Evolutionary conservation across 257 asterid genomes (phyloP), one percentile per base, ranked within the genome.

Genomic region (Solanum verrucosum): DNA sequence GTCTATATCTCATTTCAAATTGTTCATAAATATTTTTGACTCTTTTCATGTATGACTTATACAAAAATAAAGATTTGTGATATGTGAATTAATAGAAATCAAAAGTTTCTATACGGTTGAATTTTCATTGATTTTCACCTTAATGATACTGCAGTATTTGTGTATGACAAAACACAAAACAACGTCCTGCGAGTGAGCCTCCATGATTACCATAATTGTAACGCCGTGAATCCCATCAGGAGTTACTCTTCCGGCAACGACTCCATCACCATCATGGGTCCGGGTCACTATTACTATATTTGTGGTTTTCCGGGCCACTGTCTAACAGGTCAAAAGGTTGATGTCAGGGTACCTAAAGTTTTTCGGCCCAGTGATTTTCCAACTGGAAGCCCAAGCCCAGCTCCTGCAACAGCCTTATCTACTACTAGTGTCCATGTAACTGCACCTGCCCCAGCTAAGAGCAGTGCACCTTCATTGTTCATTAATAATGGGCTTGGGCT

Each of bases 261-360:
- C 89, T 88, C 94, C 4, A 65, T 95, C 68, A 86, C 84, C 27
- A 87, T 95, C 72, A 90, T 29, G 44, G 74, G 75, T 63, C 84
- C 91, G 14, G 94, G 96, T 12, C 98, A 95, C 81, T 94, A 90
- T 89, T 94, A 89, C 91, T 95, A 81, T 87, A 90, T 92, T 1
- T 94, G 98, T 10, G 96, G 98, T 12, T 92, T 89, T 27, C 91
- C 91, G 59, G 97, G 94, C 88, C 98, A 95, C 75, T 95, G 98
- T 87, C 89, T 87, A 85, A 93, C 94, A 3, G 95, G 95, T 0
- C 97, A 94, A 91, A 94, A 94, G 87, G 90, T 95, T 5, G 96
- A 95, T 73, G 84, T 93, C 23, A 88, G 95, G 89, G 98, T 92
- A 34, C 92, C 89, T 13, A 88, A 65, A 84, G 15, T 86, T 60